phyloP scores from a whole-genome alignment of 306 rosid species.

The Cicer cuneatum region DNA sequence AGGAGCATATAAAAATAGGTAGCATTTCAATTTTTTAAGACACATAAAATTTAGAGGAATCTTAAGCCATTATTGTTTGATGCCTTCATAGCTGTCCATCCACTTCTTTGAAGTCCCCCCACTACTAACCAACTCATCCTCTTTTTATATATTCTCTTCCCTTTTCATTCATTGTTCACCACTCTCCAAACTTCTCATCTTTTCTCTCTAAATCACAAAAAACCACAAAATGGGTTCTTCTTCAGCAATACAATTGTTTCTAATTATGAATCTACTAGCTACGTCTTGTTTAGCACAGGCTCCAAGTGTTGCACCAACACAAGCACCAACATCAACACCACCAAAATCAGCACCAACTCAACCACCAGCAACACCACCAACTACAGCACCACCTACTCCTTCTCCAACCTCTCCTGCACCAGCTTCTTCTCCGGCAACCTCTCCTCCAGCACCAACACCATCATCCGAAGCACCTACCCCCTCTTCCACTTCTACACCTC shows the following conservation, averaged over 20 bases:
- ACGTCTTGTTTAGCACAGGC: slow-evolving; percentile 77
- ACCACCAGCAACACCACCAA: slow-evolving; percentile 45
- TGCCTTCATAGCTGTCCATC: slow-evolving; percentile 47
- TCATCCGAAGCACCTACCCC: slow-evolving; percentile 10
- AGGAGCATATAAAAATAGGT: background rate
- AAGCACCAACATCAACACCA: slow-evolving; percentile 50
- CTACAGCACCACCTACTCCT: slow-evolving; percentile 37
- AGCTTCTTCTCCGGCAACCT: slow-evolving; percentile 36
- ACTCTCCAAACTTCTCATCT: slow-evolving; percentile 8
- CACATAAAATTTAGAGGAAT: slow-evolving; percentile 52
- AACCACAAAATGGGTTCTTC: slow-evolving; percentile 55
- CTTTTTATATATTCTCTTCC: slow-evolving; percentile 50
- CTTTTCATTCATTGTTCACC: slow-evolving; percentile 31
- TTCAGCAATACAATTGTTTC: slow-evolving; percentile 48
- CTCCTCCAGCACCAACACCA: slow-evolving; percentile 40
- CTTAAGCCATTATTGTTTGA: slow-evolving; percentile 51
- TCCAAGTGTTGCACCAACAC: slow-evolving; percentile 61
- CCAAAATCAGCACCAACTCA: slow-evolving; percentile 41
- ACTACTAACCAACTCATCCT: slow-evolving; percentile 14
- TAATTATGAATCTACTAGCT: slow-evolving; percentile 69
- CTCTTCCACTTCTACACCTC: background rate
- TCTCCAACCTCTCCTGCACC: slow-evolving; percentile 37
- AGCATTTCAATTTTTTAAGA: slow-evolving; percentile 9
- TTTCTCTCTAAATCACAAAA: background rate
- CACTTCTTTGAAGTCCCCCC: slow-evolving; percentile 22